These are phyloP conservation scores for Penicillium sp. DNA, from an alignment of 2,329 filamentous ascomycete genomes.

Conservation along the genomic window DNA sequence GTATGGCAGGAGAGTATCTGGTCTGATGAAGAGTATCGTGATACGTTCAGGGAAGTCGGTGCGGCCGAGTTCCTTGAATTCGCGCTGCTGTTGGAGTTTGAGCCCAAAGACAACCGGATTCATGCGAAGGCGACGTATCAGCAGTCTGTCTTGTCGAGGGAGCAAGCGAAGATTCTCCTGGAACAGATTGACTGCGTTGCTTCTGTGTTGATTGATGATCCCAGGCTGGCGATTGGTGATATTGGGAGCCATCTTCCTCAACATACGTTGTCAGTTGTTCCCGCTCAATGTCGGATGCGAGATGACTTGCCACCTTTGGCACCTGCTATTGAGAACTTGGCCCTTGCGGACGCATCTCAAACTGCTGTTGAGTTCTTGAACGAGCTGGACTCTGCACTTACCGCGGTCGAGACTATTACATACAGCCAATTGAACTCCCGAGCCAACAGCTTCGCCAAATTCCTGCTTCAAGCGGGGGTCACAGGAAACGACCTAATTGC, in stretches of 20 bases:
- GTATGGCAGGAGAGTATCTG: constrained; percentile 78
- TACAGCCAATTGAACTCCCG: constrained; percentile 65
- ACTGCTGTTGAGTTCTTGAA: constrained; percentile 62
- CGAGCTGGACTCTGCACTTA: constrained; percentile 23
- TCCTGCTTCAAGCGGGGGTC: constrained; percentile 53
- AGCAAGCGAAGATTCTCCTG: constrained; percentile 59
- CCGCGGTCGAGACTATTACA: constrained; percentile 52
- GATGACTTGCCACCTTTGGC: constrained; percentile 50
- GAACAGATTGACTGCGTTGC: constrained; percentile 62
- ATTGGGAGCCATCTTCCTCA: constrained; percentile 31
- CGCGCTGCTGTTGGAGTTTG: constrained; percentile 72
- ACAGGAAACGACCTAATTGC: constrained; percentile 63
- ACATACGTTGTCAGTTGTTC: constrained; percentile 53
- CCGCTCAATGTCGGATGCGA: constrained; percentile 41
- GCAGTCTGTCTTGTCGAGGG: constrained; percentile 53
- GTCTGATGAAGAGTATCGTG: constrained; percentile 33
- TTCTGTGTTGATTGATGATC: constrained; percentile 43
- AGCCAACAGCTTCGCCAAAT: constrained; percentile 65
- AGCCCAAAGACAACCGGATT: constrained; percentile 58
- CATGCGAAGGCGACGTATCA: constrained; percentile 59
- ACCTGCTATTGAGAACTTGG: constrained; percentile 57
- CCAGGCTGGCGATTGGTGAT: constrained; percentile 35
- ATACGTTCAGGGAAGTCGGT: constrained; percentile 56
- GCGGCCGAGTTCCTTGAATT: constrained; percentile 76
- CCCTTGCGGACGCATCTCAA: constrained; percentile 50